These are phyloP conservation scores for Cyberlindnera mycetangii DNA, from an alignment of 805 yeast species.

Conservation along the genomic window DNA sequence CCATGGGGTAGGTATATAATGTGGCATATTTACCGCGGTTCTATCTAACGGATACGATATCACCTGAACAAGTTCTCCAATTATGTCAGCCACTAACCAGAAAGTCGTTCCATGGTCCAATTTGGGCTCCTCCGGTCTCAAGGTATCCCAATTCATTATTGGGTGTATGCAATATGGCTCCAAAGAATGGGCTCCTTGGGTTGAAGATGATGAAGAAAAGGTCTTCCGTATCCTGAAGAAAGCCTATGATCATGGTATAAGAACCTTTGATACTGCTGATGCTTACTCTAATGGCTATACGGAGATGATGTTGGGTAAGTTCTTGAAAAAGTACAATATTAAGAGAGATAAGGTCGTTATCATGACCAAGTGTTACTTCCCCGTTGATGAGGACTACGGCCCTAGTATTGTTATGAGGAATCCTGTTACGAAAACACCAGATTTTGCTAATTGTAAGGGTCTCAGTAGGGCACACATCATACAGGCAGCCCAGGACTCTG, in stretches of 20 bases:
- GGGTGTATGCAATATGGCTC: constrained; percentile 49
- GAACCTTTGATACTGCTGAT: constrained; percentile 52
- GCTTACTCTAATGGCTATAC: constrained; percentile 45
- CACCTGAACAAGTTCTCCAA: too few relatives aligned
- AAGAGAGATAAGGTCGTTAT: constrained; percentile 52
- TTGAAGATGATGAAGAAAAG: constrained; percentile 43
- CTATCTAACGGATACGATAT: too few relatives aligned
- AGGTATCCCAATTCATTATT: constrained; percentile 44
- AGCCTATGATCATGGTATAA: constrained; percentile 42
- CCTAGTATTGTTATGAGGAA: too few relatives aligned
- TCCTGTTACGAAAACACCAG: too few relatives aligned
- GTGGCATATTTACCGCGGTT: too few relatives aligned
- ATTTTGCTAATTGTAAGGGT: constrained; percentile 33
- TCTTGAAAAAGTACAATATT: constrained; percentile 47
- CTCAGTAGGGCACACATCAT: constrained; percentile 45
- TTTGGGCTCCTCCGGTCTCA: constrained; percentile 45
- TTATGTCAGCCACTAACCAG: background rate
- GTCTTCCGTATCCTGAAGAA: constrained; percentile 42
- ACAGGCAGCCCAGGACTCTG: constrained; percentile 40
- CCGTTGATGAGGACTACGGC: constrained; percentile 13
- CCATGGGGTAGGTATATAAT: too few relatives aligned
- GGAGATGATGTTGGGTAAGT: constrained; percentile 49
- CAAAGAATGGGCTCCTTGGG: constrained; percentile 40
- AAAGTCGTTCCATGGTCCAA: constrained; percentile 16
- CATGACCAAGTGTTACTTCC: constrained; percentile 38